Evolutionary conservation across 2,329 filamentous ascomycete genomes (phyloP).

Genomic region (Fusarium praegraminearum): DNA sequence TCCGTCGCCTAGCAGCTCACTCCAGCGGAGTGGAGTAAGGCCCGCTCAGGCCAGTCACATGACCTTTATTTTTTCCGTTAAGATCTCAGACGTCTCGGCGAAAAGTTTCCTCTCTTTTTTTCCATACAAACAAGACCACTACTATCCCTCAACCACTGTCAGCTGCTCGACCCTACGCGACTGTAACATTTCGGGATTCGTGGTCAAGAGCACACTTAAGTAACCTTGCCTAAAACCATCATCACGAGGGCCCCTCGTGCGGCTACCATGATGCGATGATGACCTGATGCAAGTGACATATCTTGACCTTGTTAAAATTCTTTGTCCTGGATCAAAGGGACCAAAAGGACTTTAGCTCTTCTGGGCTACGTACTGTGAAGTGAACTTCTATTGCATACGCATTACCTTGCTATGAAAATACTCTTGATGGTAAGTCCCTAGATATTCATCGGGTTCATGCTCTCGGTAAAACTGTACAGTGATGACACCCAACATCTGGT

Average conservation of each 20-base stretch:
- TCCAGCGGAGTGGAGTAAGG: not conserved
- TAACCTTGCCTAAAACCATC: conserved; percentile 75
- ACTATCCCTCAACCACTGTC: conserved; percentile 56
- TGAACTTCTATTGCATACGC: not conserved
- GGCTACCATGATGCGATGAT: conserved; percentile 76
- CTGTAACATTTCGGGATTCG: conserved; percentile 64
- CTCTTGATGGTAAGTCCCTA: conserved; percentile 33
- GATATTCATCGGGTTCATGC: conserved; percentile 3
- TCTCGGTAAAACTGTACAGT: conserved; percentile 7
- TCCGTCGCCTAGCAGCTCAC: not conserved
- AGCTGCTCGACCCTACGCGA: conserved; percentile 53
- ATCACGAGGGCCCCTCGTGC: conserved; percentile 74
- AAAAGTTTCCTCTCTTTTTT: conserved; percentile 48
- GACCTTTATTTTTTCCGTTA: conserved; percentile 33
- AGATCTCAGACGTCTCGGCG: conserved; percentile 24
- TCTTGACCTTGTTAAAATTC: conserved; percentile 17
- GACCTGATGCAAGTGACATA: conserved; percentile 75
- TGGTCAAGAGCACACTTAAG: conserved; percentile 68
- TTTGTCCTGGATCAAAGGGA: conserved; percentile 19
- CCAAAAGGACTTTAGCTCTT: not conserved
- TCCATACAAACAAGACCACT: conserved; percentile 59
- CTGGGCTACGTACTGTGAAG: not conserved
- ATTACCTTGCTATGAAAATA: not conserved
- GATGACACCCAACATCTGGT: conserved; percentile 59
- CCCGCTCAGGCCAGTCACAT: conserved; percentile 35